Conservation (phyloP, 1,284 basidiomycete species). For the Kalmanozyma brasiliensis region DNA sequence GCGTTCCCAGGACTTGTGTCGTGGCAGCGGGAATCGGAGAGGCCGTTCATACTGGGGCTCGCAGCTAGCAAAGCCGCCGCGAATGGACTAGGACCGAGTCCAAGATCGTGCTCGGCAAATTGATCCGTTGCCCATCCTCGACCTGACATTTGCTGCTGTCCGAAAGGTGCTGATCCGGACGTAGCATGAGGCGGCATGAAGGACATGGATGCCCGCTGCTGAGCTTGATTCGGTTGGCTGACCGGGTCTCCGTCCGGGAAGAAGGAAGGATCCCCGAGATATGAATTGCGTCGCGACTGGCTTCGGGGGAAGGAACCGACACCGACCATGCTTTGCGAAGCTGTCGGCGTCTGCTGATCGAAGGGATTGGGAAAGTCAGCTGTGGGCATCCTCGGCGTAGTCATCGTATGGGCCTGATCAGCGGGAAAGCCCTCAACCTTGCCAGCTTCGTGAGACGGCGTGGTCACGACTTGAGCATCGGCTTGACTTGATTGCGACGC, state of each 20-base stretch:
- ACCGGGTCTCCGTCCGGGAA: constrained; percentile 11
- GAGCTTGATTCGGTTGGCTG: not conserved
- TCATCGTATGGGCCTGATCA: constrained; percentile 2
- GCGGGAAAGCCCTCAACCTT: not conserved
- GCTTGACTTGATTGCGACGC: not conserved
- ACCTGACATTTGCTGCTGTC: not conserved
- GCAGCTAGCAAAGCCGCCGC: constrained; percentile 38
- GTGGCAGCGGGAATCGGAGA: constrained; percentile 3
- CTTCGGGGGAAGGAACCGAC: constrained; percentile 51
- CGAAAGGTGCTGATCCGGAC: constrained; percentile 1
- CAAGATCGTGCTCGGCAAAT: constrained; percentile 37
- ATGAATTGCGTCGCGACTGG: constrained; percentile 52
- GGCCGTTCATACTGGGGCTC: constrained; percentile 14
- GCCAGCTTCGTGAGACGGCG: not conserved
- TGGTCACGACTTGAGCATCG: not conserved
- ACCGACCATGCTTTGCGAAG: constrained; percentile 45
- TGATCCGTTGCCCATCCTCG: constrained; percentile 27
- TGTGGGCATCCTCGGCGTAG: not conserved
- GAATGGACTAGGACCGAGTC: constrained; percentile 42
- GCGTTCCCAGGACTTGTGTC: constrained; percentile 1
- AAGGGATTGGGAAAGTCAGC: not conserved
- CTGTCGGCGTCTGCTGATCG: not conserved
- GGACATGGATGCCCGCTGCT: constrained; percentile 1
- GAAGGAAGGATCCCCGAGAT: constrained; percentile 32
- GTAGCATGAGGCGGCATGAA: not conserved